Percentiles rank a stretch among this genome's conserved stretches.
Evolutionary conservation across 257 asterid species (phyloP).

Genomic region (Nicotiana paniculata): DNA sequence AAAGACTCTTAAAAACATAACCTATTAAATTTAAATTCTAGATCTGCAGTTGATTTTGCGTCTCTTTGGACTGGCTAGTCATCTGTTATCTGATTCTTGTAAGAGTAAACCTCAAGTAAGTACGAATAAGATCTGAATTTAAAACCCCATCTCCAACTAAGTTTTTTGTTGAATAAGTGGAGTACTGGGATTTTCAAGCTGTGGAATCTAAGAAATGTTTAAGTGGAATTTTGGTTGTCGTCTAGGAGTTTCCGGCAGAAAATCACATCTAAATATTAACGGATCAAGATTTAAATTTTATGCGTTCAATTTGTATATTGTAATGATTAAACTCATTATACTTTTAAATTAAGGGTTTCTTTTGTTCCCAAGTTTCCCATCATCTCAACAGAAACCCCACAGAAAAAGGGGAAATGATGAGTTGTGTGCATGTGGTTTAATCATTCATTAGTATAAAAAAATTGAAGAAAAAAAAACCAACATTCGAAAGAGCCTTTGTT

Average conservation of each 20-base stretch:
- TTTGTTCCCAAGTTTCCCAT: background rate
- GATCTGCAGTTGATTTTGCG: too few species aligned
- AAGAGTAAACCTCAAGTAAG: too few species aligned
- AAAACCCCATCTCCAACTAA: background rate
- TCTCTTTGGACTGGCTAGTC: too few species aligned
- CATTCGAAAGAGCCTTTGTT: background rate
- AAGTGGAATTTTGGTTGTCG: background rate
- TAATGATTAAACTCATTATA: background rate
- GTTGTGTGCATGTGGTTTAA: conserved; percentile 7
- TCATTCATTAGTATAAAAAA: background rate
- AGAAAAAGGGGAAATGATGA: conserved; percentile 4
- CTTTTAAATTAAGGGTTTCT: background rate
- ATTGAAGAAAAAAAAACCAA: background rate
- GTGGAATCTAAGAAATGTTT: background rate
- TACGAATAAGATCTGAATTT: background rate
- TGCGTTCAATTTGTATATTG: too few species aligned
- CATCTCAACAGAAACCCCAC: background rate
- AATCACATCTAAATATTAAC: too few species aligned
- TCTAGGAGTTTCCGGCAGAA: too few species aligned
- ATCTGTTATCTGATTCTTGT: too few species aligned
- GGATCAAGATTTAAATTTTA: too few species aligned
- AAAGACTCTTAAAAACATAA: too few species aligned
- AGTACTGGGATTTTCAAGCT: background rate
- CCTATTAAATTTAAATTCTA: too few species aligned
- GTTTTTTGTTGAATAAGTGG: background rate